Base-by-base conservation (phyloP, 805 yeast genomes). In the Saccharomycopsis lassenensis region DNA sequence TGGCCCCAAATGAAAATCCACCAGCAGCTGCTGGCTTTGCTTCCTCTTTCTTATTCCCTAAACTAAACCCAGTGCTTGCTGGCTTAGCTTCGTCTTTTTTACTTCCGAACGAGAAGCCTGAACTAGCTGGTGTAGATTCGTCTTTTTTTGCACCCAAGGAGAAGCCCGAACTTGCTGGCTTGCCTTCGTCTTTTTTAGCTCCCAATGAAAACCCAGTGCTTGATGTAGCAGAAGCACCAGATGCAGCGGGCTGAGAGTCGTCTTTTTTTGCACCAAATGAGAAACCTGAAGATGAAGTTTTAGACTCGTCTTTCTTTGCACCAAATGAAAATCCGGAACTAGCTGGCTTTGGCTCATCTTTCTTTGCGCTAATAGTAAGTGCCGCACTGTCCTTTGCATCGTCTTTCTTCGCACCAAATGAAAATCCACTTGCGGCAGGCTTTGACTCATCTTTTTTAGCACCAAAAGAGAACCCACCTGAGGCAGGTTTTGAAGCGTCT, bases 251-350 rank as follows among this genome's bases (percentile, higher is more conserved):
- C 32, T 29, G 15, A n/a, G 35, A 7, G 10, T 25, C 52, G 35
- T 37, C 55, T 33, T 36, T 49, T 7, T 52, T 53, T 12, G 50
- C 48, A 10, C 58, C 59, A 40, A 55, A 51, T 3, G 52, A 38
- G 30, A 54, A 51, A 2, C 54, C 52, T 5, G 48, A 17, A 28
- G 41, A 24, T 31, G 35, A n/a, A 24, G 31, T 21, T 19, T 19
- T 32, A 37, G 47, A 36, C 32, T 20, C 47, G 18, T 42, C 35
- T 31, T 50, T 39, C 7, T 40, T 28, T 15, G 30, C 39, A 31
- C 50, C 50, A 35, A 47, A 43, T 8, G 47, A 24, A 22, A 43
- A 41, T 5, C 43, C 48, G 18, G 49, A 29, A 11, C 41, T 24
- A 5, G 46, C 32, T 33, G 17, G 26, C 12, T 44, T 41, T 5